Evolutionary conservation across 1,284 basidiomycete genomes (phyloP), one percentile per base, ranked within the genome.

Genomic region (Ganoderma multipileum): DNA sequence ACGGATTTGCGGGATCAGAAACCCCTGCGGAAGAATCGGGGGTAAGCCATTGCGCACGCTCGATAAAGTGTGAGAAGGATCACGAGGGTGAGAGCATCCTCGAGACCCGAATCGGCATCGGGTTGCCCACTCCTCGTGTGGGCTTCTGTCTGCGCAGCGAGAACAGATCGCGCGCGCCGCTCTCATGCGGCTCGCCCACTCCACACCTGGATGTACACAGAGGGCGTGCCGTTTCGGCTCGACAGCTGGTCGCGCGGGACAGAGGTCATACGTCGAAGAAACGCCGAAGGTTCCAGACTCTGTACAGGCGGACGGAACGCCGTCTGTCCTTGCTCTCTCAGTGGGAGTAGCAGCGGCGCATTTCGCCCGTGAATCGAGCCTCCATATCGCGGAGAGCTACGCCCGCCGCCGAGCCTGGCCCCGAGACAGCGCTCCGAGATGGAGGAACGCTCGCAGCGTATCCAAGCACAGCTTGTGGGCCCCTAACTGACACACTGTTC

Each of bases 1-100:
- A 91, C 0, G 92, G 91, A 72, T 90, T 81, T 14, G 81, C 79
- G 12, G 86, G 83, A 78, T 92, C 86, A 76, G 76, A 81, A 9
- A 83, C 82, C 86, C 86, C 80, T 81, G 66, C 11, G 47, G 12
- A 44, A 5, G 55, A 52, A n/a, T 28, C 54, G 42, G 44, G 23
- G 59, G 33, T 55, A 6, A 61, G 63, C 30, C 16, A 2, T 3
- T 38, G 14, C 52, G 33, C 66, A 55, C 52, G 16, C 28, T 16
- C 28, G 52, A 33, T 16, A 28, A 16, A 6, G 18, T 30, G 30
- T 33, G 52, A 55, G 30, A 55, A 55, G 23, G 16, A 33, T 33
- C 3, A 33, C 33, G 33, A 33, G 33, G 7, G 33, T 7, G 28
- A 26, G 23, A 26, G 38, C 9, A n/a, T 33, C 3, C 6, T 26